A percentile compares a stretch with the other conserved stretches of the same genome.
Conservation (phyloP, 306 rosid genomes). For the Cicer chorassanicum region DNA sequence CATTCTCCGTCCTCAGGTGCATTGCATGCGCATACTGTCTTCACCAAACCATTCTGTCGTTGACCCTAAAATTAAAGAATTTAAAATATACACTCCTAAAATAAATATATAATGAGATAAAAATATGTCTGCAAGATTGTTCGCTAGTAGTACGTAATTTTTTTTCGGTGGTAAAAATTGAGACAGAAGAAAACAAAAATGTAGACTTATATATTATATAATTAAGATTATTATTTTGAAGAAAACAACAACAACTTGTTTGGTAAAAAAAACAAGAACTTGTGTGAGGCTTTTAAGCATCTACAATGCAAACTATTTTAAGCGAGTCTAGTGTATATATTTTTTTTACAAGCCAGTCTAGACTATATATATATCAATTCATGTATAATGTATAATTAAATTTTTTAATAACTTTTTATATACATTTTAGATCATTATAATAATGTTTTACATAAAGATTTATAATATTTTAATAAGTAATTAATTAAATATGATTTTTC, state of each 20-base stretch:
- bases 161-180: slow-evolving; percentile 7
- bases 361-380: too few species aligned
- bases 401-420: too few species aligned
- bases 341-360: too few species aligned
- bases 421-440: too few species aligned
- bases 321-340: too few species aligned
- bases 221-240: not conserved
- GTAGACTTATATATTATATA: not conserved
- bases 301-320: too few species aligned
- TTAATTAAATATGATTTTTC: too few species aligned
- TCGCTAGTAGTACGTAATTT: not conserved
- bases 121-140: not conserved
- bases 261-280: not conserved
- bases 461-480: too few species aligned
- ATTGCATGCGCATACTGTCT: slow-evolving; percentile 42
- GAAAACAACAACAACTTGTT: not conserved
- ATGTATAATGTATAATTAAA: too few species aligned
- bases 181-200: not conserved
- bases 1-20: slow-evolving; percentile 37
- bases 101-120: not conserved
- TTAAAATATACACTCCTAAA: not conserved
- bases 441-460: too few species aligned
- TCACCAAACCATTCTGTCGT: slow-evolving; percentile 30
- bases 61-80: not conserved
- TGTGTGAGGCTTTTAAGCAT: not conserved